Base-by-base conservation (phyloP, 768 basidiomycete species). In the Macrolepiota albuminosa region DNA sequence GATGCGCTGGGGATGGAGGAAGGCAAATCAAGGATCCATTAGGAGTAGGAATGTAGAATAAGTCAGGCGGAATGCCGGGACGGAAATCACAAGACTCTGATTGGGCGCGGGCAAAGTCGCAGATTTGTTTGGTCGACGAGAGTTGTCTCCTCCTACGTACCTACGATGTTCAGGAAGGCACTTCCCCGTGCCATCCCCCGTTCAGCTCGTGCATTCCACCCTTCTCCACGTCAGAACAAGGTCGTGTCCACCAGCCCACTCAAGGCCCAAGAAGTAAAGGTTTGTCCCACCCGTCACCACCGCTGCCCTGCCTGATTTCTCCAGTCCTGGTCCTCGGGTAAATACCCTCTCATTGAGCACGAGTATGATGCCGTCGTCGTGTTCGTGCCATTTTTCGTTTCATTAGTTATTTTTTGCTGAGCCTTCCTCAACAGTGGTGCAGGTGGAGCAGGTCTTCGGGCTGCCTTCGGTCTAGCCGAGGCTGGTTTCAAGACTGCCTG, bases 361-460 rank as follows among this genome's bases (percentile, higher is more conserved):
- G 95, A 98, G 73, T 98, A 94, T 74, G 96, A 99, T 81, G 96
- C 96, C 18, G 88, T 99, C 67, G 96, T 98, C 59, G 93, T 98
- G 94, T 97, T 71, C 75, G 95, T 83, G n/a, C 42, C n/a, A 14
- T 59, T 18, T 18, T 42, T 14, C 42, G 51, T 62, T 46, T n/a
- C 18, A 11, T 59, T 13, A 33, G 7, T 49, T 51, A 47, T 5
- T 40, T 50, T 56, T 13, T 53, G 16, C 39, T 45, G 24, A 55
- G 3, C 14, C 54, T 47, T 13, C 11, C 26, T 47, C 21, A 57
- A 71, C 62, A 96, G 94, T 63, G 96, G 95, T 71, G 96, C 97
- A 29, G 97, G 97, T 66, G 97, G 97, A 75, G 97, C 97, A 53
- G 97, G 97, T 76, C 83, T 99, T 67, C 86, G 97, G 75, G 97